Evolutionary conservation across 805 yeast genomes (phyloP), one percentile per base, ranked within the genome.

Genomic region (Wickerhamomyces alni): DNA sequence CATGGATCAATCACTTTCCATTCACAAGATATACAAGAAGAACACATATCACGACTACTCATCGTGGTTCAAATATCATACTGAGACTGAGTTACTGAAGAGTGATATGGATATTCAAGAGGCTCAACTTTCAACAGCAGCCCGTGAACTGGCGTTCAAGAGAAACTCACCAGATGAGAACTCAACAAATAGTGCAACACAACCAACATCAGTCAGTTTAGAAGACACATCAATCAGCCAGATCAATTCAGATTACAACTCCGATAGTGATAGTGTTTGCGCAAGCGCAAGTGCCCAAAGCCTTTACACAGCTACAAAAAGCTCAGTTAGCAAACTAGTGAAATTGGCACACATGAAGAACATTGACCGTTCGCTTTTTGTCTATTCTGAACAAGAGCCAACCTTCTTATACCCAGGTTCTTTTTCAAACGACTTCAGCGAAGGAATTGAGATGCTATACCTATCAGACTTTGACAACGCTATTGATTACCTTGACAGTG

Each of bases 1-100:
- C 27, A 12, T 52, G 34, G 55, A 52, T 27, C 55, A 52, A 34
- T 52, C 57, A 3, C 36, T 41, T 15, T 44, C 47, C 2, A 35
- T 52, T 6, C 53, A 50, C 33, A 44, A 41, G 18, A 25, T 40
- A 4, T 52, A 48, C 18, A 35, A 42, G 9, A 35, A 37, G 11
- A 46, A 49, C 32, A 28, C 30, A 13, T 46, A 38, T 36, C 57
- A 51, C 30, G 42, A 49, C 33, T 51, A 51, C 33, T 24, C 42
- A 7, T 18, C 19, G 6, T 52, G 55, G 55, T 29, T 43, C 1
- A 31, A 18, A 12, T 9, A 40, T 5, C 55, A 52, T 33, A 31
- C 51, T 3, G 24, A 17, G 9, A 28, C 35, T 10, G 57, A 51
- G 30, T 38, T 49, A 13, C 17, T 21, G 8, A 46, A 43, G 21